Percentiles rank a stretch among this genome's conserved stretches.
phyloP scores from a whole-genome alignment of 2,329 filamentous ascomycete species.

The Ceratocystiopsis brevicomis region DNA sequence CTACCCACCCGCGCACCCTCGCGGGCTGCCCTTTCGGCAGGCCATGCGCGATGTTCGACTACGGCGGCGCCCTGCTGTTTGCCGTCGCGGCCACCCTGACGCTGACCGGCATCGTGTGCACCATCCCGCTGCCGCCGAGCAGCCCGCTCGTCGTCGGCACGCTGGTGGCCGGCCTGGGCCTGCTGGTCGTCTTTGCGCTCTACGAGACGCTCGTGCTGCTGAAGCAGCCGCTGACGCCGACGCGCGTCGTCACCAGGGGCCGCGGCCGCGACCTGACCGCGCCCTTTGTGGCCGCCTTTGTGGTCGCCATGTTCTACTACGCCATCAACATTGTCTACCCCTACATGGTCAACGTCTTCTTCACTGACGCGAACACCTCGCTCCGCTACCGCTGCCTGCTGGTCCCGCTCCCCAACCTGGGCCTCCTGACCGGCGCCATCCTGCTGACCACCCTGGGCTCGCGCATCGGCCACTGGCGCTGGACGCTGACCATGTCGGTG shows the following conservation, averaged over 20 bases:
- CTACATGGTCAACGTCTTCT: conserved; percentile 27
- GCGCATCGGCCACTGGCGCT: conserved; percentile 25
- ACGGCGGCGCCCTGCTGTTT: conserved; percentile 20
- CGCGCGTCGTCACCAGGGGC: conserved; percentile 24
- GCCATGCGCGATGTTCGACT: conserved; percentile 20
- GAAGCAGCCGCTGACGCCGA: conserved; percentile 23
- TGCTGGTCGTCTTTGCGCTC: conserved; percentile 18
- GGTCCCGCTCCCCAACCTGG: conserved; percentile 25
- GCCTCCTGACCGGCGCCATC: conserved; percentile 22
- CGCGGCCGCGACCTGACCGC: conserved; percentile 28
- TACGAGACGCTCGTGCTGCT: conserved; percentile 21
- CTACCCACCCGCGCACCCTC: conserved; percentile 16
- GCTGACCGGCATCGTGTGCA: conserved; percentile 22
- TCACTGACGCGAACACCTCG: conserved; percentile 17
- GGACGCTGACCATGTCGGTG: conserved; percentile 24
- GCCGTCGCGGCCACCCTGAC: conserved; percentile 17
- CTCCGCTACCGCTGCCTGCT: conserved; percentile 19
- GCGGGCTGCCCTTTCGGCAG: conserved; percentile 17
- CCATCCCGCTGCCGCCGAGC: conserved; percentile 17
- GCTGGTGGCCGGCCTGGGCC: conserved; percentile 17
- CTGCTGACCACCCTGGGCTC: conserved; percentile 22
- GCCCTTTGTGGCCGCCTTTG: conserved; percentile 23
- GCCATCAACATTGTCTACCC: conserved; percentile 26
- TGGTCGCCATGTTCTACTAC: conserved; percentile 34
- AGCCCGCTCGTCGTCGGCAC: conserved; percentile 20